Evolutionary conservation across 1,284 basidiomycete species (phyloP), one percentile per base, ranked within the genome.

Genomic region (Marasmius oreades): DNA sequence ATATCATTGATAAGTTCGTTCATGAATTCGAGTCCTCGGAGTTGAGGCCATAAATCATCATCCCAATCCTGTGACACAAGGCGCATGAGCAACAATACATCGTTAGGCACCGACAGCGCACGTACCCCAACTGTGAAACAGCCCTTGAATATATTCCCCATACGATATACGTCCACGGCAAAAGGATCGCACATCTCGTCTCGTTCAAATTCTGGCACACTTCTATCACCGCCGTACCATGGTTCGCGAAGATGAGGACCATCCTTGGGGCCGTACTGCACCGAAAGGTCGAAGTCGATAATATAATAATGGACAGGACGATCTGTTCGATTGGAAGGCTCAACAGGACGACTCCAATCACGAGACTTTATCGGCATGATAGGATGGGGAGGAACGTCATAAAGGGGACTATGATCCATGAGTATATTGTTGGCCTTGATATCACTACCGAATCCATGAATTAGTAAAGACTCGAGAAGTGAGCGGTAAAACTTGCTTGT

Each of bases 1-100:
- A 73, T 71, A 18, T 67, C 66, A 2, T 39, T 12, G 8, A 68
- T 57, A 5, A 72, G 60, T 24, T 58, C 58, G 11, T 55, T 24
- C 56, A 72, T 51, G 51, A 71, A 69, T 5, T 66, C 65, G 18
- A 71, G 14, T 22, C 33, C 42, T n/a, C 5, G 47, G 22, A 42
- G 54, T 8, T 20, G 36, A 8, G 44, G 44, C 20, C 20, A 24
- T 34, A 39, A 3, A 5, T 37, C 5, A 5, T 24, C 23, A 12
- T 14, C 18, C 24, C 20, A 6, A 37, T 37, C 54, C 48, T 34
- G 28, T 10, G 10, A 31, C 4, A 5, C 28, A 14, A 37, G 7
- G 5, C 5, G 5, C 11, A 28, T 16, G 26, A 34, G 22, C 26
- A 7, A 4, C 22, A 16, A 42, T 14, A 16, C 2, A 42, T 2